Evolutionary conservation across 768 basidiomycete species (phyloP), one percentile per base, ranked within the genome.

Genomic region (Scleroderma bovista): DNA sequence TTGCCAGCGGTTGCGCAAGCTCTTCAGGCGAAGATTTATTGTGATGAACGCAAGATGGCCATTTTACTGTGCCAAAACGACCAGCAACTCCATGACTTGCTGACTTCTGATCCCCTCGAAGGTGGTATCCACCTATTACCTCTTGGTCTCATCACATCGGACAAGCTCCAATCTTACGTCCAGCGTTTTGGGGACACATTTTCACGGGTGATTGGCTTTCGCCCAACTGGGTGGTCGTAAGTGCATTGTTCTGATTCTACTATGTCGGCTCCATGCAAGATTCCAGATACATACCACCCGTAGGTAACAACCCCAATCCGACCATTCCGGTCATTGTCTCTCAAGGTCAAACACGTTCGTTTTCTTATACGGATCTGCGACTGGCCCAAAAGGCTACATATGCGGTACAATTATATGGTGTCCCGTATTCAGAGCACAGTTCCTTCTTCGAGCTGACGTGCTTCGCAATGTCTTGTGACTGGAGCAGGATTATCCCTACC

Each of bases 141-240:
- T 1, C 72, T 99, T 9, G 74, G 77, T 13, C 69, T 81, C 41
- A 83, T 97, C 51, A 78, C 80, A 3, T 78, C 82, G 0, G 94
- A 98, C 57, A 77, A 79, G 49, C 75, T 99, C 31, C 81, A 82
- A 61, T 68, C 70, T 2, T 98, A 99, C 60, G 70, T 90, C 19
- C 81, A 83, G 38, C 80, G 80, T 6, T 91, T 84, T 61, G 80
- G 85, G 47, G 81, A 81, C 5, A 74, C 70, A 12, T 98, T 86
- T 62, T 77, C 75, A 43, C 82, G 78, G 47, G 79, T 81, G 1
- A 74, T 96, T 12, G 94, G 86, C 0, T 88, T 98, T 57, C 72
- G 94, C 50, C 96, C 96, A 0, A 98, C 96, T 0, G 96, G 96
- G 32, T 98, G 95, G 95, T 89, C 91, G 82, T 96, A 52, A 63